Evolutionary conservation across 257 asterid species (phyloP), one percentile per base, ranked within the genome.

Genomic region (Solanum paucissectum): DNA sequence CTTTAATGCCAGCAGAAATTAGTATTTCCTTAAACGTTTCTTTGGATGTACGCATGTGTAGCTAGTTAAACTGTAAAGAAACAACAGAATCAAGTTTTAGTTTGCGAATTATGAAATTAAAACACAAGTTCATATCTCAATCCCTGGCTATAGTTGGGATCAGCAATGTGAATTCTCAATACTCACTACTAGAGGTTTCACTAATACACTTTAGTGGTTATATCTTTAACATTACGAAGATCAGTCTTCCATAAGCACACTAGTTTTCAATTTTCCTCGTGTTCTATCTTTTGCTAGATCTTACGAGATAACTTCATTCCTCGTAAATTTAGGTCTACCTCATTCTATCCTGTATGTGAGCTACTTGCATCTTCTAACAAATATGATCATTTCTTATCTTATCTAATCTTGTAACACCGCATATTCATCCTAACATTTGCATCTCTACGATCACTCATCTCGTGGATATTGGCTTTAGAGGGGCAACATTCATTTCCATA

Each of bases 11-110:
- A 5, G 89, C 9, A 4, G 90, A 87, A 79, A 91, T 89, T 29
- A 83, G 81, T 90, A 90, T 89, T 71, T 94, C 98, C 46, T 83
- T 87, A 62, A 90, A 55, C n/a, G 82, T 58, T 87, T 88, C 92
- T 87, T 92, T 93, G 88, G 93, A 89, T 86, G 91, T 91, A 87
- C 86, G 91, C 98, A 95, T 93, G 86, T 84, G 88, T 68, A 25
- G 90, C 90, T 91, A 79, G 18, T 52, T 71, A 87, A 25, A 49
- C 72, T 83, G 40, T 72, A 79, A 66, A 60, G n/a, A 83, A 87
- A 90, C 38, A 60, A 81, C 49, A 62, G 16, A 32, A 86, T 62
- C 49, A 58, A 58, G 66, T 21, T 58, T 49, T 58, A 58, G 25
- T 58, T 20, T 58, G 66, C 25, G 25, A 20, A 20, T 58, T 25